Evolutionary conservation across 2,329 filamentous ascomycete species (phyloP), one percentile per base, ranked within the genome.

Genomic region (Exophiala sideris): DNA sequence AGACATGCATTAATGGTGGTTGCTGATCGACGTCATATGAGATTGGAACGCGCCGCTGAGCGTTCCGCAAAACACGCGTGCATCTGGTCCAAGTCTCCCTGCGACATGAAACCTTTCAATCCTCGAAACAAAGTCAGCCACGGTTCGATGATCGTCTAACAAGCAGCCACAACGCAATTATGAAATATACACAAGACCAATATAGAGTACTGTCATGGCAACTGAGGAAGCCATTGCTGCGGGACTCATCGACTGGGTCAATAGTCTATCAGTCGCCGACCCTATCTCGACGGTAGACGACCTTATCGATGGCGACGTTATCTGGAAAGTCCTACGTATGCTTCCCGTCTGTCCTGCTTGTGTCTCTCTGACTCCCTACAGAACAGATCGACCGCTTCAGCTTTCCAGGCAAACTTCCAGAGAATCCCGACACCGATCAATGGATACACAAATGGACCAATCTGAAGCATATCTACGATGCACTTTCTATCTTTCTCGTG

Each of bases 361-460:
- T 38, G 16, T 29, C 24, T 29, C 20, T 34, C 59, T 63, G 33
- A 62, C 34, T n/a, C 42, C 29, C n/a, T 44, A 8, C 56, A 67
- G 75, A 76, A 60, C 73, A 76, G 53, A 75, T 78, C 47, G 74
- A 78, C 60, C 70, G 73, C 24, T 70, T 75, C 50, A 73, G 71
- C 58, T 78, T 78, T 57, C 68, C 74, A 41, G 74, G 75, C 40
- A 73, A 73, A 51, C 69, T 78, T 12, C 75, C 75, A 20, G 73
- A 77, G 62, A 68, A 68, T 50, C 70, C 70, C 32, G 52, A 59
- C n/a, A 68, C 70, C 16, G 73, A 76, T 52, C 69, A 75, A 61
- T 76, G 75, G 75, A 69, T 76, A 48, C 68, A 72, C 41, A 74
- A 74, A 67, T 75, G 73, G 69, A 73, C 75, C 64, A 77, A 77